phyloP scores from a whole-genome alignment of 2,329 filamentous ascomycete species.

The Colletotrichum neosansevieriae region DNA sequence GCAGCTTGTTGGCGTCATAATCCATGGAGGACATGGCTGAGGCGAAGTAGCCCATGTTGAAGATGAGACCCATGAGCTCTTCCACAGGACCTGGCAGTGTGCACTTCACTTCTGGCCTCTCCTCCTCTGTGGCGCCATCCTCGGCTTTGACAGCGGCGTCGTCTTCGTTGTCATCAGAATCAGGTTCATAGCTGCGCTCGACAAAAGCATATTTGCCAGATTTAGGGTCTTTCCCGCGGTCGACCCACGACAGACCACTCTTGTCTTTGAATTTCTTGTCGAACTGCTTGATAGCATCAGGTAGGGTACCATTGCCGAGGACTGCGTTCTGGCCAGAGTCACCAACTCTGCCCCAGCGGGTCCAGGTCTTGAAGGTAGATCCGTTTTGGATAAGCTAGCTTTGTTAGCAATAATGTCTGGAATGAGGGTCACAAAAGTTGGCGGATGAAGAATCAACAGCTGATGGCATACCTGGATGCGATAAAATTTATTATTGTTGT shows the following conservation, averaged over 20 bases:
- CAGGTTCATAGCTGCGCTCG: slow-evolving; percentile 80
- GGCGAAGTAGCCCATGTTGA: slow-evolving; percentile 80
- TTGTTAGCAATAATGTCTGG: slow-evolving; percentile 8
- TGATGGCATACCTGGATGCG: slow-evolving; percentile 69
- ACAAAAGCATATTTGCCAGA: slow-evolving; percentile 83
- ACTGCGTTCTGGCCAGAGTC: slow-evolving; percentile 64
- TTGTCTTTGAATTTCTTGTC: slow-evolving; percentile 74
- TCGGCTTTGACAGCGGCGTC: slow-evolving; percentile 40
- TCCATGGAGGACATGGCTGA: slow-evolving; percentile 75
- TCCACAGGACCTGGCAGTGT: slow-evolving; percentile 72
- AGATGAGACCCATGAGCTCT: slow-evolving; percentile 82
- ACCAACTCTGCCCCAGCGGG: slow-evolving; percentile 84
- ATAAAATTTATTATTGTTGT: slow-evolving; percentile 89
- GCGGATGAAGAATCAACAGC: background rate
- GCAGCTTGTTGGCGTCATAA: slow-evolving; percentile 81
- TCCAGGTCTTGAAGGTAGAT: slow-evolving; percentile 71
- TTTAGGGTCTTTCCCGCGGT: slow-evolving; percentile 68
- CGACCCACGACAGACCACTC: slow-evolving; percentile 67
- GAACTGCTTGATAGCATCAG: slow-evolving; percentile 62
- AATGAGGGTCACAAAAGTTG: background rate
- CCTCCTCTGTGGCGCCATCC: slow-evolving; percentile 46
- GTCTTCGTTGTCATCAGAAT: slow-evolving; percentile 63
- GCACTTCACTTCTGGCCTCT: slow-evolving; percentile 59
- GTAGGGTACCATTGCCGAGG: slow-evolving; percentile 57
- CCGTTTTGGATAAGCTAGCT: slow-evolving; percentile 33